A percentile compares a stretch with the other conserved stretches of the same genome.
Conservation (phyloP, 805 yeast genomes). For the Candida michaelii region DNA sequence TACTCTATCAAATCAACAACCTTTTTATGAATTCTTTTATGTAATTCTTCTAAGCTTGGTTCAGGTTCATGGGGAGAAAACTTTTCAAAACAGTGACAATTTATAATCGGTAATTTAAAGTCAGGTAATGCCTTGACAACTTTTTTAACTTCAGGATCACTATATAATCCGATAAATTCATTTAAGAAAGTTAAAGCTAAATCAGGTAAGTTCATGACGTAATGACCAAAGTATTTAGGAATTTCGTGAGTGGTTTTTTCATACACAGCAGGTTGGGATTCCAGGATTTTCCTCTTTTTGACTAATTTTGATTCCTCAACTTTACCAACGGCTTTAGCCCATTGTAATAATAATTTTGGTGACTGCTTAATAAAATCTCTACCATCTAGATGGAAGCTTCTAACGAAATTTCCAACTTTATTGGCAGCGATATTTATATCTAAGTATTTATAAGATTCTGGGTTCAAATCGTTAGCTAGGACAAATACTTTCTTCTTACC, state of each 20-base stretch:
- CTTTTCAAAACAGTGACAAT: conserved; percentile 92
- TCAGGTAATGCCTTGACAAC: conserved; percentile 39
- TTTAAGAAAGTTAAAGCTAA: conserved; percentile 81
- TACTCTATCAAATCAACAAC: conserved; percentile 45
- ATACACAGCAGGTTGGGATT: conserved; percentile 34
- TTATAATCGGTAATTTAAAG: conserved; percentile 68
- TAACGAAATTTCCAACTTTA: conserved; percentile 58
- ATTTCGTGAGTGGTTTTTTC: conserved; percentile 28
- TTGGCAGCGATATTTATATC: conserved; percentile 62
- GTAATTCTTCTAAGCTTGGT: conserved; percentile 67
- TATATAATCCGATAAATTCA: conserved; percentile 73
- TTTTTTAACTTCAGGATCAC: conserved; percentile 36
- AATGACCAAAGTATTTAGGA: conserved; percentile 64
- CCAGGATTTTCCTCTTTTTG: conserved; percentile 38
- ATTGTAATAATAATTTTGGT: conserved; percentile 49
- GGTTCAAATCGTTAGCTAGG: conserved; percentile 91
- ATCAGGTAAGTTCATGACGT: conserved; percentile 95
- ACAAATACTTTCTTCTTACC: conserved; percentile 80
- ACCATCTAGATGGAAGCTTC: conserved; percentile 76
- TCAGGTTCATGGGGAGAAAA: conserved; percentile 72
- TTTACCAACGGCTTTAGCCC: conserved; percentile 30
- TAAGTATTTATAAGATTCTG: conserved; percentile 75
- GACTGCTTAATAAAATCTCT: conserved; percentile 71
- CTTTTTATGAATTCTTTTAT: conserved; percentile 59
- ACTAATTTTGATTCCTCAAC: conserved; percentile 36